Evolutionary conservation across 2,329 filamentous ascomycete genomes (phyloP).

Genomic region (Aspergillus melleus): DNA sequence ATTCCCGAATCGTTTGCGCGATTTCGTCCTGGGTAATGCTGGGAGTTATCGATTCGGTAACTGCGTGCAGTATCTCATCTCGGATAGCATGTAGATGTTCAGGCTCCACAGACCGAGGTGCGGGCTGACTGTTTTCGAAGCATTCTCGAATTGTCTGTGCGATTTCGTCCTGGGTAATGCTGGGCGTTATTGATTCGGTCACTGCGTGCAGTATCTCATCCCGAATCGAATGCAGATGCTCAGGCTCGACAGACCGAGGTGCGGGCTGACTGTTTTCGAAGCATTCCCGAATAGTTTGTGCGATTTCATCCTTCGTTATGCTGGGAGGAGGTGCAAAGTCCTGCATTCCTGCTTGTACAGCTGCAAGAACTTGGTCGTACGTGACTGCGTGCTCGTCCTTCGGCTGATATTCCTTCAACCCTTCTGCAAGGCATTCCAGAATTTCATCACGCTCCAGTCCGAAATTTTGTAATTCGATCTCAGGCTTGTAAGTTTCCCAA

Average conservation of each 20-base stretch:
- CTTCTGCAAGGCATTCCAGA: conserved; percentile 80
- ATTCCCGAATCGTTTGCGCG: conserved; percentile 78
- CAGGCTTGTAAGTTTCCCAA: conserved; percentile 91
- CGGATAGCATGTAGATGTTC: conserved; percentile 31
- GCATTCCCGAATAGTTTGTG: conserved; percentile 80
- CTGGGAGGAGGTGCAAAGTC: conserved; percentile 71
- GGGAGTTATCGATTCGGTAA: conserved; percentile 46
- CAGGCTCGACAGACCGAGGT: conserved; percentile 23
- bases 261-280: conserved; percentile 69
- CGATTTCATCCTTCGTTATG: conserved; percentile 78
- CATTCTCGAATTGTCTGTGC: conserved; percentile 81
- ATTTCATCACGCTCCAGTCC: conserved; percentile 90
- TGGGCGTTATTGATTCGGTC: conserved; percentile 48
- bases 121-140: conserved; percentile 69
- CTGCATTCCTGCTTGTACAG: conserved; percentile 81
- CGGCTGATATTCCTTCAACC: conserved; percentile 70
- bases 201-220: conserved; percentile 38
- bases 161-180: conserved; percentile 77
- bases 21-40: conserved; percentile 79
- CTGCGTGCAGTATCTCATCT: conserved; percentile 36
- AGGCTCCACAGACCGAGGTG: conserved; percentile 22
- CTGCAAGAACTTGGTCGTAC: conserved; percentile 80
- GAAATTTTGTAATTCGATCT: conserved; percentile 86
- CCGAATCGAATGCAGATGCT: conserved; percentile 30
- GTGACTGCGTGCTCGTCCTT: conserved; percentile 61